These are phyloP conservation scores for Cladosporium cucumerinum DNA, from an alignment of 2,329 filamentous ascomycete species.

Conservation along the genomic window DNA sequence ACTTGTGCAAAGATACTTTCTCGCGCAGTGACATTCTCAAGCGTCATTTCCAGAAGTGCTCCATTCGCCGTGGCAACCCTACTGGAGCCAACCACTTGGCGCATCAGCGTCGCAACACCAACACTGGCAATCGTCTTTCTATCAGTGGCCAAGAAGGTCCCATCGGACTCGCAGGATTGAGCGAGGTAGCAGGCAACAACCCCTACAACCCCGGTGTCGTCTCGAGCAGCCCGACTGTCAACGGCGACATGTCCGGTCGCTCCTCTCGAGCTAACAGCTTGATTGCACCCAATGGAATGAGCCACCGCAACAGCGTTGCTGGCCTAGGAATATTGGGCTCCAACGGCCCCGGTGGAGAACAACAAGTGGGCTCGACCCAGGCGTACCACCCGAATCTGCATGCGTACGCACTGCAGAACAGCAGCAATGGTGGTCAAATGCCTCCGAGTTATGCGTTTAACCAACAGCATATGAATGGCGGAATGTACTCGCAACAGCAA, in stretches of 20 bases:
- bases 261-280: constrained; percentile 50
- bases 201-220: constrained; percentile 31
- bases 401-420: constrained; percentile 35
- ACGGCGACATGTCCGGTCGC: constrained; percentile 44
- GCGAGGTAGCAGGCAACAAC: constrained; percentile 31
- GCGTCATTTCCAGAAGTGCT: constrained; percentile 99
- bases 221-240: constrained; percentile 35
- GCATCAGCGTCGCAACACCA: constrained; percentile 52
- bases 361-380: constrained; percentile 28
- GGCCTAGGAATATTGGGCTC: constrained; percentile 33
- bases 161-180: constrained; percentile 35
- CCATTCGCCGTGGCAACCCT: constrained; percentile 90
- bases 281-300: constrained; percentile 39
- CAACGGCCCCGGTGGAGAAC: constrained; percentile 28
- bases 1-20: constrained; percentile 96
- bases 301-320: constrained; percentile 33
- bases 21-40: constrained; percentile 97
- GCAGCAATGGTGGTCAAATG: constrained; percentile 28
- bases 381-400: constrained; percentile 31
- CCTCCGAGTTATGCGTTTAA: constrained; percentile 32
- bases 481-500: constrained; percentile 29
- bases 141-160: constrained; percentile 36
- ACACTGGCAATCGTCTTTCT: constrained; percentile 40
- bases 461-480: constrained; percentile 30
- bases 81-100: constrained; percentile 92